phyloP scores from a whole-genome alignment of 2,329 filamentous ascomycete genomes.

The Didymella lethalis region DNA sequence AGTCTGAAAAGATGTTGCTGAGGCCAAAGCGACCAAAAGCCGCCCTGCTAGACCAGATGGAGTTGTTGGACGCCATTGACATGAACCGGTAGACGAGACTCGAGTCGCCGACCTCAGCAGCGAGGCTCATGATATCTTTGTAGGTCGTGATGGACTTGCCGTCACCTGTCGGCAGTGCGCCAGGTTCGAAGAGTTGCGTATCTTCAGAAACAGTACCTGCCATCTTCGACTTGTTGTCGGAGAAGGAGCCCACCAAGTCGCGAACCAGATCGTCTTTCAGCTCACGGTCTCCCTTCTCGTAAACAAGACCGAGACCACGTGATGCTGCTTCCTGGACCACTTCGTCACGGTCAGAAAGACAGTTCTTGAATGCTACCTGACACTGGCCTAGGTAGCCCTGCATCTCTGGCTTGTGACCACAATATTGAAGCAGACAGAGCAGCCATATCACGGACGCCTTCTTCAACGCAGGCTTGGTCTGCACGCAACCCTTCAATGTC shows the following conservation, averaged over 20 bases:
- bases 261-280: constrained; percentile 84
- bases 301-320: constrained; percentile 87
- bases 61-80: constrained; percentile 93
- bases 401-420: constrained; percentile 77
- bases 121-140: constrained; percentile 93
- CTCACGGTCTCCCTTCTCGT: constrained; percentile 84
- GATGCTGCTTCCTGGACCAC: constrained; percentile 96
- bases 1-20: constrained; percentile 89
- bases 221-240: constrained; percentile 72
- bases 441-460: constrained; percentile 97
- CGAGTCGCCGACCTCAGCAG: constrained; percentile 95
- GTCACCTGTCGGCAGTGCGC: constrained; percentile 87
- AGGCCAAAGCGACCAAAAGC: constrained; percentile 95
- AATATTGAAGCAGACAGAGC: constrained; percentile 88
- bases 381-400: constrained; percentile 78
- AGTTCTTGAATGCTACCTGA: constrained; percentile 85
- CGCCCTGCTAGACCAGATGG: constrained; percentile 95
- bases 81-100: constrained; percentile 98
- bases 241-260: constrained; percentile 89
- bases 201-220: constrained; percentile 83
- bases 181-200: constrained; percentile 92
- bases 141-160: constrained; percentile 88
- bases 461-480: constrained; percentile 85
- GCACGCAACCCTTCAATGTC: constrained; percentile 77
- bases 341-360: constrained; percentile 88